Base-by-base conservation (phyloP, 2,329 filamentous ascomycete genomes). In the Clathrospora elynae region DNA sequence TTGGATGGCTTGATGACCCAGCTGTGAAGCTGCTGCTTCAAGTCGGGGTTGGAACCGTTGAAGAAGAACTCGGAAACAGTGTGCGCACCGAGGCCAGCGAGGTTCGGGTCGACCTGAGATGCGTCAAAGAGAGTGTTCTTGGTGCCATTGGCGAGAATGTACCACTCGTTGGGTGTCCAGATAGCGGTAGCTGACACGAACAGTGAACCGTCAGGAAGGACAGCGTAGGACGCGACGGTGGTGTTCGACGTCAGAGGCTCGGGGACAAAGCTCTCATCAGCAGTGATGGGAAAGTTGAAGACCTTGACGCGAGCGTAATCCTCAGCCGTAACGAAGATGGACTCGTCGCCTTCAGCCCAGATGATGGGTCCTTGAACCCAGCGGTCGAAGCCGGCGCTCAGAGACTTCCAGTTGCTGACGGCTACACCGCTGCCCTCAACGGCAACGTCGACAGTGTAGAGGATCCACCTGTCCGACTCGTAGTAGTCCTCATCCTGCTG, bases 21-120 rank as follows among this genome's bases (percentile, higher is more conserved):
- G 1, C 86, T 83, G 55, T 89, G 87, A 13, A 88, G 79, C 37
- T 83, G 72, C 56, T 86, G 83, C 33, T 63, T 54, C 9, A 57
- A 52, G 45, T 69, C 70, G 41, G 70, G 73, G 30, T 79, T 81
- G 5, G 81, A 81, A 18, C 86, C 87, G 23, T 78, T 74, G 59
- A 81, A 89, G 79, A 85, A 90, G 49, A 90, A 80, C 42, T 88
- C 85, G n/a, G 77, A 80, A 35, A 85, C 75, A 61, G 88, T 85
- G 4, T 75, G 68, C 12, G 75, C 71, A 29, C 81, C 82, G 9
- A 91, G 75, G 7, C 86, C 85, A 49, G 88, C 83, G 1, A 82
- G 75, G 59, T 78, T 80, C 34, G 85, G 84, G 31, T 83, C 75
- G 55, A 81, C 82, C 2, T 83, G 81, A 59, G 75, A 80, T 0